phyloP scores from a whole-genome alignment of 1,139 yeast genomes.

The Blastobotrys apis region DNA sequence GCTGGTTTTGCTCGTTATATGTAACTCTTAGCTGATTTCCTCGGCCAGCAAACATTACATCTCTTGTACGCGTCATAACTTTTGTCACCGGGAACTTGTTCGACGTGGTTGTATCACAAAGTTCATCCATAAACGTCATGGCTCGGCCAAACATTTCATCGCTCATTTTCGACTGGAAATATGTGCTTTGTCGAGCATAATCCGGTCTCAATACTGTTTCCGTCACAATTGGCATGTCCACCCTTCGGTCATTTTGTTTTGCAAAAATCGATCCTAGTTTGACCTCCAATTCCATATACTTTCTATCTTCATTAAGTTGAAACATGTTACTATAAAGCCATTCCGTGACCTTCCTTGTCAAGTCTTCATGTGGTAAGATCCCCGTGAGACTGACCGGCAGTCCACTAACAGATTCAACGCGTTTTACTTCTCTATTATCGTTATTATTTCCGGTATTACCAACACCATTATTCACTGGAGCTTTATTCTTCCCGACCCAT shows the following conservation, averaged over 20 bases:
- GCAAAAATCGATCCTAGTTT: slow-evolving; percentile 77
- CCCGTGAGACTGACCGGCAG: slow-evolving; percentile 53
- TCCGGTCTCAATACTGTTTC: slow-evolving; percentile 63
- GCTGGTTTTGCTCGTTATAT: slow-evolving; percentile 28
- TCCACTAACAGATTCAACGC: slow-evolving; percentile 6
- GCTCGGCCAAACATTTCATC: slow-evolving; percentile 62
- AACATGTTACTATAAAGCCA: slow-evolving; percentile 83
- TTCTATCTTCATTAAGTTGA: slow-evolving; percentile 56
- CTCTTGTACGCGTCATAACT: slow-evolving; percentile 20
- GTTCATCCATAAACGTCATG: slow-evolving; percentile 51
- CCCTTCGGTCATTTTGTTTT: slow-evolving; percentile 58
- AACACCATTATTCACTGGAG: neutral
- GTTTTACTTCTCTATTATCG: neutral
- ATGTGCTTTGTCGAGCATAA: slow-evolving; percentile 50
- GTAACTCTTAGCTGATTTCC: slow-evolving; percentile 36
- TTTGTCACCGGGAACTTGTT: slow-evolving; percentile 15
- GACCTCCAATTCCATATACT: slow-evolving; percentile 71
- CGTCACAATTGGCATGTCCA: slow-evolving; percentile 67
- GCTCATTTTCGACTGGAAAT: slow-evolving; percentile 67
- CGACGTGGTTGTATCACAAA: slow-evolving; percentile 22
- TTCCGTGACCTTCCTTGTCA: slow-evolving; percentile 75
- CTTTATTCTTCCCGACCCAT: slow-evolving; percentile 39
- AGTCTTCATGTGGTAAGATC: slow-evolving; percentile 73
- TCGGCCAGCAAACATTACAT: slow-evolving; percentile 17
- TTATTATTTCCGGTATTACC: slow-evolving; percentile 2